These are phyloP conservation scores for Gliomastix tumulicola DNA, from an alignment of 2,329 filamentous ascomycete species.

Conservation along the genomic window DNA sequence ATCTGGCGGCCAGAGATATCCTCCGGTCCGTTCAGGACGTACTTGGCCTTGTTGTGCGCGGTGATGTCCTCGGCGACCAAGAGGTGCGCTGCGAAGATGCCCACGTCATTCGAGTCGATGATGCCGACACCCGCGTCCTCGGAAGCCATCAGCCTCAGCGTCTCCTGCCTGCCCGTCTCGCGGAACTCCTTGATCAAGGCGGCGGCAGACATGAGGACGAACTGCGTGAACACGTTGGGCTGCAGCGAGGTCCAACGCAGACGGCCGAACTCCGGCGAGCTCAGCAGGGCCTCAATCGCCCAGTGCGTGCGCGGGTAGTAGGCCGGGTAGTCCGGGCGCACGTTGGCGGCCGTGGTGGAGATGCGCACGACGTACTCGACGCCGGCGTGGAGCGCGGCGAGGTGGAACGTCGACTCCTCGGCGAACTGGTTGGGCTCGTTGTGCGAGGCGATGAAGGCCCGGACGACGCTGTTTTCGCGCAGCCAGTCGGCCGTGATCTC, in stretches of 20 bases:
- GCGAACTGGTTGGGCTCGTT: slow-evolving; percentile 26
- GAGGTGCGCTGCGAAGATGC: slow-evolving; percentile 24
- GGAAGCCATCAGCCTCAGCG: slow-evolving; percentile 16
- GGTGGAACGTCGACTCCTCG: slow-evolving; percentile 28
- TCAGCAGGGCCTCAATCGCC: slow-evolving; percentile 29
- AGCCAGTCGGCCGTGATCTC: slow-evolving; percentile 31
- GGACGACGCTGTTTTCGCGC: slow-evolving; percentile 20
- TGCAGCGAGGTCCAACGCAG: slow-evolving; percentile 31
- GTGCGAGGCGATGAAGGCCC: slow-evolving; percentile 31
- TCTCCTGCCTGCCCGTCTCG: slow-evolving; percentile 19
- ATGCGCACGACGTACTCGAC: slow-evolving; percentile 34
- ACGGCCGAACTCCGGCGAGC: slow-evolving; percentile 21
- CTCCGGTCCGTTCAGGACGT: slow-evolving; percentile 29
- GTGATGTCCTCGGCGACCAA: slow-evolving; percentile 17
- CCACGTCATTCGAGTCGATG: slow-evolving; percentile 23
- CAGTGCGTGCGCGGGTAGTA: slow-evolving; percentile 30
- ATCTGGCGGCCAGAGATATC: slow-evolving; percentile 26
- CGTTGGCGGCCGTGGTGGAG: slow-evolving; percentile 26
- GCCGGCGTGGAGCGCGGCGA: slow-evolving; percentile 22
- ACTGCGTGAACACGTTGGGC: slow-evolving; percentile 15
- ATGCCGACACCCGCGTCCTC: slow-evolving; percentile 19
- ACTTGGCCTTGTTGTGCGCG: slow-evolving; percentile 21
- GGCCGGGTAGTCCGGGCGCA: slow-evolving; percentile 21
- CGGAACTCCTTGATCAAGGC: slow-evolving; percentile 23
- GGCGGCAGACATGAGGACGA: slow-evolving; percentile 13